Conservation (phyloP, 352 stramenopile genomes). For the Phytophthora podocarpi region DNA sequence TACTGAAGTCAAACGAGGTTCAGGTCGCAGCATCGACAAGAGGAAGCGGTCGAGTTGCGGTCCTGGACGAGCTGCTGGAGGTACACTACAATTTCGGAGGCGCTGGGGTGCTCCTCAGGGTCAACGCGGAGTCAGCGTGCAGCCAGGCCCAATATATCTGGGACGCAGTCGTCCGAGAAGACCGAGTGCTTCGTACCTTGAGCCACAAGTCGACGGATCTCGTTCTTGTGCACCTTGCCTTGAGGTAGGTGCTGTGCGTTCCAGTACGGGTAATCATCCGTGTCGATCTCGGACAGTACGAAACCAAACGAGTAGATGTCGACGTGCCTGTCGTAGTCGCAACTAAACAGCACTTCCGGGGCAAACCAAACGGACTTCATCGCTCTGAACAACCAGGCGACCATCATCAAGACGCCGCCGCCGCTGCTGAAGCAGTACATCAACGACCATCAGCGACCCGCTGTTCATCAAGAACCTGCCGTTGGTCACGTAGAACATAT, state of each 20-base stretch:
- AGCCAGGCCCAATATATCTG: slow-evolving; percentile 55
- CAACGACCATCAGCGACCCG: slow-evolving; percentile 52
- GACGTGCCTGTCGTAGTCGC: slow-evolving; percentile 49
- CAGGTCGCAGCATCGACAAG: slow-evolving; percentile 18
- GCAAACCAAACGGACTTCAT: slow-evolving; percentile 78
- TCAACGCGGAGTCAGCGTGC: slow-evolving; percentile 53
- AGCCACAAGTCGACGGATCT: slow-evolving; percentile 65
- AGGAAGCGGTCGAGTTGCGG: slow-evolving; percentile 20
- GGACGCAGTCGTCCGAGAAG: slow-evolving; percentile 60
- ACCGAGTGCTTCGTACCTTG: slow-evolving; percentile 45
- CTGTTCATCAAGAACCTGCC: slow-evolving; percentile 43
- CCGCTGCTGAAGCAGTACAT: slow-evolving; percentile 34
- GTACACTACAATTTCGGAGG: slow-evolving; percentile 53
- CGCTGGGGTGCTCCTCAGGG: slow-evolving; percentile 57
- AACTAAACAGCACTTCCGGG: slow-evolving; percentile 58
- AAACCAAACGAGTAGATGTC: slow-evolving; percentile 63
- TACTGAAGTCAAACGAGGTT: slow-evolving; percentile 28
- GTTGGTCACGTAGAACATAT: slow-evolving; percentile 47
- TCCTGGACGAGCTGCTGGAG: slow-evolving; percentile 50
- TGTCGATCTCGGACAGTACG: slow-evolving; percentile 60
- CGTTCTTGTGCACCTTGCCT: slow-evolving; percentile 55
- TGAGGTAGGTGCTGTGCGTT: slow-evolving; percentile 47
- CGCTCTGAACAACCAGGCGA: slow-evolving; percentile 51
- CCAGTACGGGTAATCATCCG: slow-evolving; percentile 70
- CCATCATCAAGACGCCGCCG: slow-evolving; percentile 46